Conservation (phyloP, 129 eudicot genomes). For the Saposhnikovia divaricata region DNA sequence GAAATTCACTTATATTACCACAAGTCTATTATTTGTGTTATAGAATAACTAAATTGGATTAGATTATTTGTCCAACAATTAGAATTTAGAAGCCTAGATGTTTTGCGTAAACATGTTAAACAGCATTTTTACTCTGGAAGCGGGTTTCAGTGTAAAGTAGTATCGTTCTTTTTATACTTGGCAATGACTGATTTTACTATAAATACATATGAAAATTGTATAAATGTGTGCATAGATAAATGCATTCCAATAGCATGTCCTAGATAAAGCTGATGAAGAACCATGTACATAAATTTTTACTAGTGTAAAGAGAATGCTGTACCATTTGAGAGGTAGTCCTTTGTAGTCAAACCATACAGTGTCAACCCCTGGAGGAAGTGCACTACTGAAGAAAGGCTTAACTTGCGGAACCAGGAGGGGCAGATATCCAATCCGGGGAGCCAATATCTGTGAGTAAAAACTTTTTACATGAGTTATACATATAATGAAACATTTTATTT, state of each 20-base stretch:
- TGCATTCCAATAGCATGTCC: neutral
- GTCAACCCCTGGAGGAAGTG: constrained; percentile 96
- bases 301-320: constrained; percentile 9
- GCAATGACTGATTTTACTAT: neutral
- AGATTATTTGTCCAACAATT: neutral
- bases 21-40: neutral
- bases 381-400: constrained; percentile 76
- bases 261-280: neutral
- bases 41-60: neutral
- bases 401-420: constrained; percentile 73
- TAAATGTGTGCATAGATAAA: neutral
- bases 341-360: constrained; percentile 97
- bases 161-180: neutral
- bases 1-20: neutral
- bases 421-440: constrained; percentile 90
- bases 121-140: neutral
- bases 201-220: neutral
- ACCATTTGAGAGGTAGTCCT: constrained; percentile 99
- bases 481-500: neutral
- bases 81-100: neutral
- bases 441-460: constrained; percentile 57
- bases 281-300: neutral
- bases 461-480: neutral
- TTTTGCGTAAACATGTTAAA: neutral
- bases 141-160: neutral